Conservation (phyloP, 257 asterid species). For the Cynanchum wilfordii region DNA sequence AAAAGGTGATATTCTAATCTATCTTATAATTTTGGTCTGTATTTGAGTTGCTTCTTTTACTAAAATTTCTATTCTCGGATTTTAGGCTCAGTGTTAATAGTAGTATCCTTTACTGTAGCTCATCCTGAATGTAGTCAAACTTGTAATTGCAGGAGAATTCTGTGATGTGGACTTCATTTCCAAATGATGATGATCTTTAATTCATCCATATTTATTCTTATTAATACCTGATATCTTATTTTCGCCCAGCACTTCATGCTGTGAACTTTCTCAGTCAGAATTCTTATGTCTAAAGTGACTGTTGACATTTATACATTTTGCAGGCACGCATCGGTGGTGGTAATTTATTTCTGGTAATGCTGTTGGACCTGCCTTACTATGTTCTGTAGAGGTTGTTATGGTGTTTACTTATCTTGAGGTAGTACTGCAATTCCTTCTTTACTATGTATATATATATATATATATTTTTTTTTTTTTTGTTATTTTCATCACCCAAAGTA, state of each 20-base stretch:
- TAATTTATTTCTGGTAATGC: too few relatives aligned
- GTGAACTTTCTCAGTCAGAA: not conserved
- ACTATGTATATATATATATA: too few relatives aligned
- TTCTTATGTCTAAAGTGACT: not conserved
- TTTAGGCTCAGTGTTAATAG: not conserved
- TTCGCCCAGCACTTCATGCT: not conserved
- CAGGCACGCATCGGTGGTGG: not conserved
- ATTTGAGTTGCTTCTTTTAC: not conserved
- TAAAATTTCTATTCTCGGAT: not conserved
- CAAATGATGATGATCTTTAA: not conserved
- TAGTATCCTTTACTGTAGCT: not conserved
- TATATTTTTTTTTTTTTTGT: not conserved
- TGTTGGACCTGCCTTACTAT: too few relatives aligned
- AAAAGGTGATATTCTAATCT: not conserved
- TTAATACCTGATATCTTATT: not conserved
- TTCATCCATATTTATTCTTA: not conserved
- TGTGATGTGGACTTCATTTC: not conserved
- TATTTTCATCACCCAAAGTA: not conserved
- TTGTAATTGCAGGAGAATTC: not conserved
- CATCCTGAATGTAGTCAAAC: not conserved
- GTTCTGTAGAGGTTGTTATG: too few relatives aligned
- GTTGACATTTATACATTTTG: not conserved
- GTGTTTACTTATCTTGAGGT: too few relatives aligned
- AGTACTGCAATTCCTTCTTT: not conserved
- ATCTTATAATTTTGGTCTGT: not conserved